Evolutionary conservation across 179 eudicot species (phyloP), one percentile per base, ranked within the genome.

Genomic region (Beta corolliflora): DNA sequence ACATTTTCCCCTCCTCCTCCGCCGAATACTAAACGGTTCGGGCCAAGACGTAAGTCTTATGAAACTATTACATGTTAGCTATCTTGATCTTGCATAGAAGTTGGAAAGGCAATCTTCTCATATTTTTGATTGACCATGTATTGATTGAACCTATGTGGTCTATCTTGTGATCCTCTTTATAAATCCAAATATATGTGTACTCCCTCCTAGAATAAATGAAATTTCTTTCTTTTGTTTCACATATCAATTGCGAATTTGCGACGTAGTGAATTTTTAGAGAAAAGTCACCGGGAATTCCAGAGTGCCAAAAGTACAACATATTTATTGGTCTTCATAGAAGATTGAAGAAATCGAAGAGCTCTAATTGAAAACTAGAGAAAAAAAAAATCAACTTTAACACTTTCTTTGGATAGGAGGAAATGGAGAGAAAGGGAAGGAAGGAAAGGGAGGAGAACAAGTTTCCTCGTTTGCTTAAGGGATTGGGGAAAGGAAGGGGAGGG

Each of bases 31-130:
- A 94, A 81, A 85, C 90, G 91, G 58, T 75, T 84, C 82, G 98
- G 98, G 80, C 98, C 98, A 75, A 92, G 98, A 63, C 97, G 97
- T 95, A 91, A 91, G 98, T 86, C 81, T 74, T 71, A 63, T 67
- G 46, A 75, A 66, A 61, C 84, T 77, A 55, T 81, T 73, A 25
- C 63, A 73, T 73, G 9, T 41, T 69, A 15, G 11, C 41, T 52
- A 53, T 46, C 71, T 46, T 36, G 25, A 45, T 73, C 54, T 70
- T 64, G 41, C 46, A 55, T 70, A 52, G 29, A 23, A 23, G 1
- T 45, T 71, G n/a, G 71, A 54, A 19, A 67, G 23, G 80, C n/a
- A 53, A 9, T 50, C 48, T 74, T 61, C 44, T 58, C 15, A 52
- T 36, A 10, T 31, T 44, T n/a, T 59, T 29, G 36, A 12, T 71